Conservation (phyloP, 1,284 basidiomycete genomes). For the Trichosporon sp. region DNA sequence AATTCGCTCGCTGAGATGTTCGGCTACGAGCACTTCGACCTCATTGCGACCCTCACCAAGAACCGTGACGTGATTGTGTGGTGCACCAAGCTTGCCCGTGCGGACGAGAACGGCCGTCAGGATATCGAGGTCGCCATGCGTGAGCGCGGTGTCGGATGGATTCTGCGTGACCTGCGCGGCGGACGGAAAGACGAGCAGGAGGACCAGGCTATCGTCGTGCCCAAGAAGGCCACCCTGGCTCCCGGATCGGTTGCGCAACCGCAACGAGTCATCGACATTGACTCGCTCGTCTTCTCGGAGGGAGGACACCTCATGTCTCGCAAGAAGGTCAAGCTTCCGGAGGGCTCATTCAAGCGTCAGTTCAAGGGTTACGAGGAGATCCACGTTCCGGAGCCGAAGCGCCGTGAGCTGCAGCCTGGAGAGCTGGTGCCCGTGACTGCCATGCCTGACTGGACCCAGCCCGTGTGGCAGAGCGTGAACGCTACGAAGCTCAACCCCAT, state of each 20-base stretch:
- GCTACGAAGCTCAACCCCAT: constrained; percentile 68
- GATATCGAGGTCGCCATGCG: constrained; percentile 98
- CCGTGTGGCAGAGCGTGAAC: constrained; percentile 65
- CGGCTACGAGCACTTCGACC: constrained; percentile 84
- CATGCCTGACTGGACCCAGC: constrained; percentile 81
- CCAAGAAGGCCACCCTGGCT: constrained; percentile 81
- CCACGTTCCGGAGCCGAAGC: constrained; percentile 90
- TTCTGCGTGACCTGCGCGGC: constrained; percentile 78
- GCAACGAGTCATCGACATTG: constrained; percentile 80
- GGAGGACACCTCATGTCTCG: constrained; percentile 97
- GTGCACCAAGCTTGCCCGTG: constrained; percentile 93
- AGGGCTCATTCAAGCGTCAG: constrained; percentile 94
- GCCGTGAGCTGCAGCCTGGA: constrained; percentile 59
- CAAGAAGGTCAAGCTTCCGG: constrained; percentile 95
- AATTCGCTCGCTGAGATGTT: constrained; percentile 97
- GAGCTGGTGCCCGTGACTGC: constrained; percentile 71
- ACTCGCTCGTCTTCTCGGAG: constrained; percentile 91
- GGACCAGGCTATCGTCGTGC: constrained; percentile 56
- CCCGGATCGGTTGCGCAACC: constrained; percentile 85
- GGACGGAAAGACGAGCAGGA: constrained; percentile 58
- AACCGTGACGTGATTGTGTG: constrained; percentile 96
- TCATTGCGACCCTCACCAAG: constrained; percentile 86
- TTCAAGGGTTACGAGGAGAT: constrained; percentile 98
- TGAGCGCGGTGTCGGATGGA: constrained; percentile 95
- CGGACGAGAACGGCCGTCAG: constrained; percentile 81